Evolutionary conservation across 2,329 filamentous ascomycete species (phyloP), one percentile per base, ranked within the genome.

Genomic region (Cladosporium sp.): DNA sequence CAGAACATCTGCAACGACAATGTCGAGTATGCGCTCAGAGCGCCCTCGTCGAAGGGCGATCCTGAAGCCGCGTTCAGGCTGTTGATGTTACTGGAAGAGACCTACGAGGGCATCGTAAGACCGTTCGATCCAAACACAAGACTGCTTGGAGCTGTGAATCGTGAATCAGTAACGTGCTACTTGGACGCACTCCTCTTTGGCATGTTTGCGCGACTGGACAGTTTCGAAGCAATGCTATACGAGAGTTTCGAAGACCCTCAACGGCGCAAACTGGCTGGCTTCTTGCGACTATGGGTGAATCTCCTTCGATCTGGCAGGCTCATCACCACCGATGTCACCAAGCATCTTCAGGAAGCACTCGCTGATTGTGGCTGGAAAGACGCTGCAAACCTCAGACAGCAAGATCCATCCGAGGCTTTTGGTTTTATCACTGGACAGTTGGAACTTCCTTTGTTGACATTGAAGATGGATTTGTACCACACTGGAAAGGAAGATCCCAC

Each of bases 361-460:
- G 84, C 85, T 15, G 85, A 84, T 47, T 96, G 91, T 65, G 93
- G 92, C 3, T 97, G 93, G 93, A 72, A 79, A 58, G 90, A 94
- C 51, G 91, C 91, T 40, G 78, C 79, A 18, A 70, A 79, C 51
- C 65, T 88, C n/a, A 79, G 84, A 59, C 93, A 97, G 64, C 93
- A 98, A 69, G 93, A 98, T 67, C 88, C 89, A 0, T 96, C 93
- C 0, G 93, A 98, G 69, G 91, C 91, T 1, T 97, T 97, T 65
- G 88, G 85, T 0, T 96, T 96, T 66, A 90, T 98, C 56, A 95
- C 92, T 0, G 91, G 90, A 57, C 89, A 85, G 18, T 77, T 98
- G 16, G 85, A 95, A 59, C 70, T 97, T 13, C 93, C 93, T 6
- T 76, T 97, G 2, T 78, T 97, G 20, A 91, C 91, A 0, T 71